phyloP scores from a whole-genome alignment of 148 eudicot genomes.

The Amaranthus hypochondriacus region DNA sequence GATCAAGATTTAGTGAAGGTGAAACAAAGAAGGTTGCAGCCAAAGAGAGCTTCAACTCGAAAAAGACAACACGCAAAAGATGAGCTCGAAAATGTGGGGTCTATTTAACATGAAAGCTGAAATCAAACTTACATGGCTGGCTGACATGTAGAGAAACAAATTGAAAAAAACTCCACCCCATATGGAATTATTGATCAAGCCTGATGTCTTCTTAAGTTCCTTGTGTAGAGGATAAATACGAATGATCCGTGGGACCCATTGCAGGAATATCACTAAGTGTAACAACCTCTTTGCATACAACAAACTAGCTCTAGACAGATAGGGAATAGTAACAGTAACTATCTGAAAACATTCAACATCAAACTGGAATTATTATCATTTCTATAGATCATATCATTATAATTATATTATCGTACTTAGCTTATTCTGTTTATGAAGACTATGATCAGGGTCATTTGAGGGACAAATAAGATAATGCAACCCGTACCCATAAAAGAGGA shows the following conservation, averaged over 20 bases:
- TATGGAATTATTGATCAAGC: constrained; percentile 56
- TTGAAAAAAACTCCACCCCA: constrained; percentile 87
- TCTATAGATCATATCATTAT: too few species aligned
- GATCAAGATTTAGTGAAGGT: too few species aligned
- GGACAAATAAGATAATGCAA: not conserved
- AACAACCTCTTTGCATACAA: constrained; percentile 42
- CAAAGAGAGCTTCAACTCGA: too few species aligned
- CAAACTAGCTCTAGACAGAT: constrained; percentile 15
- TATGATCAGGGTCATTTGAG: too few species aligned
- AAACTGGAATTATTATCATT: too few species aligned
- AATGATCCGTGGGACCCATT: constrained; percentile 54
- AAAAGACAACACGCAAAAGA: too few species aligned
- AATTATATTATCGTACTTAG: too few species aligned
- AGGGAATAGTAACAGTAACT: constrained; percentile 34
- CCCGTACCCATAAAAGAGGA: too few species aligned
- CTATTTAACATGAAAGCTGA: not conserved
- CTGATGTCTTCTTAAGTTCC: constrained; percentile 64
- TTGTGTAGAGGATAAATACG: constrained; percentile 51
- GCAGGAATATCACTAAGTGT: constrained; percentile 44
- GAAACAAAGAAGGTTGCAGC: too few species aligned
- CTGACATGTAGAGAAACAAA: constrained; percentile 67
- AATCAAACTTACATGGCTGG: constrained; percentile 67
- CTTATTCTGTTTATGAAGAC: too few species aligned
- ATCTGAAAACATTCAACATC: constrained; percentile 30
- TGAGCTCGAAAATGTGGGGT: too few species aligned